phyloP scores from a whole-genome alignment of 108 stramenopile species.

The Bacterosira constricta region DNA sequence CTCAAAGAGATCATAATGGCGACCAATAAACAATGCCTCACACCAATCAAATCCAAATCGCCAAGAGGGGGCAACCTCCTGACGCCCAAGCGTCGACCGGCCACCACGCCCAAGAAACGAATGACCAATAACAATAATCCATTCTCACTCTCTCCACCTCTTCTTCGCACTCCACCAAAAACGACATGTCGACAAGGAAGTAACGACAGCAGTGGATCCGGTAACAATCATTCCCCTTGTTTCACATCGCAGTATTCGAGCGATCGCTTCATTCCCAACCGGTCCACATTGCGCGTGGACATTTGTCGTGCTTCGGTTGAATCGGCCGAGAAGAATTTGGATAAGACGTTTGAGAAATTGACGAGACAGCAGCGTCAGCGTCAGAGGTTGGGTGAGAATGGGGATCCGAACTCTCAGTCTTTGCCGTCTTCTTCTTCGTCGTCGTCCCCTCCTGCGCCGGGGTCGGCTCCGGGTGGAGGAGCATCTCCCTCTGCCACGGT shows the following conservation, averaged over 20 bases:
- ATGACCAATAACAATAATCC: background rate
- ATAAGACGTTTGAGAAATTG: slow-evolving; percentile 39
- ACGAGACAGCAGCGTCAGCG: background rate
- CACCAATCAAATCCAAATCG: slow-evolving; percentile 2
- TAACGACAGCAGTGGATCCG: background rate
- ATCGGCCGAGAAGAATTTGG: slow-evolving; percentile 56
- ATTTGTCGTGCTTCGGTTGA: slow-evolving; percentile 67
- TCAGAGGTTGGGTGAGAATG: slow-evolving; percentile 17
- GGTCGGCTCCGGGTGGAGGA: background rate
- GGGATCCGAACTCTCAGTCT: slow-evolving; percentile 23
- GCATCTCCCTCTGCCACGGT: background rate
- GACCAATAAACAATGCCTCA: slow-evolving; percentile 9
- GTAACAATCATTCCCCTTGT: background rate
- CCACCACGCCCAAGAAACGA: slow-evolving; percentile 21
- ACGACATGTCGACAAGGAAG: background rate
- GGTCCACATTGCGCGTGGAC: slow-evolving; percentile 27
- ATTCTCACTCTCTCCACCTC: slow-evolving; percentile 3
- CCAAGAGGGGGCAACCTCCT: background rate
- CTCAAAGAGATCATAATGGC: background rate
- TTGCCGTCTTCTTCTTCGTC: background rate
- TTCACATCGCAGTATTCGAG: slow-evolving; percentile 5
- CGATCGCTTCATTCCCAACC: slow-evolving; percentile 49
- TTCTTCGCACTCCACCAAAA: background rate
- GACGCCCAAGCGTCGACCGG: slow-evolving; percentile 17
- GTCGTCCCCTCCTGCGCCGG: slow-evolving; percentile 1